Conservation (phyloP, 1,284 basidiomycete species). For the Porphyrellus sp. region DNA sequence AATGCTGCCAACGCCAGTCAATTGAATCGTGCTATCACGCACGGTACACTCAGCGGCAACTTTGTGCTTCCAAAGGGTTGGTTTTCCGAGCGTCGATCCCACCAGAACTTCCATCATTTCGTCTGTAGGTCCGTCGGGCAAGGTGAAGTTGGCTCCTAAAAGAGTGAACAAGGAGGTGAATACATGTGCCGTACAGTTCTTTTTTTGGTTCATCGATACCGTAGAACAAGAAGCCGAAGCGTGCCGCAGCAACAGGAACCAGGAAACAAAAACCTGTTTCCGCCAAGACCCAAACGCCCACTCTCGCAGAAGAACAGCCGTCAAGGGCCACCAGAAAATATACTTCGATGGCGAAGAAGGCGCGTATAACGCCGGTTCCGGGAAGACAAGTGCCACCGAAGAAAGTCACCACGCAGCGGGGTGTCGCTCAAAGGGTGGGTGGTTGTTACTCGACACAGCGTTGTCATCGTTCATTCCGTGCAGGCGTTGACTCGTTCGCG, state of each 20-base stretch:
- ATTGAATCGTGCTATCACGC: conserved; percentile 69
- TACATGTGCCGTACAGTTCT: not conserved
- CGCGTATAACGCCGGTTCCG: conserved; percentile 39
- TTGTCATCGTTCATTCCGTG: conserved; percentile 37
- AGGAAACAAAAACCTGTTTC: conserved; percentile 17
- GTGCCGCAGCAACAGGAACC: conserved; percentile 2
- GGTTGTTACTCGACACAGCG: conserved; percentile 19
- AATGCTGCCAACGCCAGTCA: conserved; percentile 56
- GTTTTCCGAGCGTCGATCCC: not conserved
- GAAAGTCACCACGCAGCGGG: conserved; percentile 35
- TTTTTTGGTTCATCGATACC: not conserved
- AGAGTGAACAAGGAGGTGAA: conserved; percentile 62
- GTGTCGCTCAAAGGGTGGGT: conserved; percentile 29
- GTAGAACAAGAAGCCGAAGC: conserved; percentile 36
- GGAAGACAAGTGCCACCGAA: conserved; percentile 35
- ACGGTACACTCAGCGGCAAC: conserved; percentile 58
- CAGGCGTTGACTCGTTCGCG: conserved; percentile 39
- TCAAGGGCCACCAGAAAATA: conserved; percentile 35
- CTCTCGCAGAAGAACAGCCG: conserved; percentile 28
- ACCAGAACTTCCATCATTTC: not conserved
- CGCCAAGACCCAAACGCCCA: not conserved
- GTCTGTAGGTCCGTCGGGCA: conserved; percentile 47
- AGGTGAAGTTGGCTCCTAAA: conserved; percentile 63
- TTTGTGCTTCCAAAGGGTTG: conserved; percentile 73
- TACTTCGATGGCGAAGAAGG: conserved; percentile 39